Evolutionary conservation across 257 asterid genomes (phyloP), one percentile per base, ranked within the genome.

Genomic region (Solanum clarkiae): DNA sequence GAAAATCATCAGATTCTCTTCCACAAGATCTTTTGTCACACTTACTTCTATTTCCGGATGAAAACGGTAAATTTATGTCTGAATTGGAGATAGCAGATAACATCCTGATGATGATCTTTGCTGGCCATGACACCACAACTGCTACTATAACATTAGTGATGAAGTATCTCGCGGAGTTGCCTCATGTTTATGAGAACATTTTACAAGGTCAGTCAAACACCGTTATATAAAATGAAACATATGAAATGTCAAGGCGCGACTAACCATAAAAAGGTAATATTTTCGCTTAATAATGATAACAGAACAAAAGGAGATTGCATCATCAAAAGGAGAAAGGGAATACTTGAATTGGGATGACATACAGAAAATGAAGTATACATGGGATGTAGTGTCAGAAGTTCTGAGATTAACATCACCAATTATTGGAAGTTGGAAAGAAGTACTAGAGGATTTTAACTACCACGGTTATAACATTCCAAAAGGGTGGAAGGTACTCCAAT

Each of bases 101-200:
- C 89, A 90, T 94, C 18, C 75, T 95, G 6, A 51, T 92, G 91
- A 87, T 95, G 26, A 91, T 95, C 82, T 94, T 94, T 77, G 98
- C 97, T 5, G 95, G 98, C 20, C 96, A 94, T 55, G 99, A 94
- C 91, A 94, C 97, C 42, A 90, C 97, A 1, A 92, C 93, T 10
- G 92, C 86, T 3, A 87, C 95, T 5, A 86, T 93, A 44, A 90
- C 97, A 9, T 83, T 95, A 85, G 72, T 93, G 71, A 85, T 95
- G 81, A 95, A 91, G 91, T 71, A 60, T 17, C 97, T 95, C 13
- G 97, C 92, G 1, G 89, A 94, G 51, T 81, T 88, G 62, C 98
- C 98, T 53, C 74, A 92, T 55, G 89, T 95, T 53, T 92, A 94
- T 18, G 93, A 93, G 2, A 86, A 87, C 60, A 93, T 95, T 66